A percentile compares a stretch with the other conserved stretches of the same genome.
Conservation (phyloP, 2,329 filamentous ascomycete species). For the Bretziella fagacearum region DNA sequence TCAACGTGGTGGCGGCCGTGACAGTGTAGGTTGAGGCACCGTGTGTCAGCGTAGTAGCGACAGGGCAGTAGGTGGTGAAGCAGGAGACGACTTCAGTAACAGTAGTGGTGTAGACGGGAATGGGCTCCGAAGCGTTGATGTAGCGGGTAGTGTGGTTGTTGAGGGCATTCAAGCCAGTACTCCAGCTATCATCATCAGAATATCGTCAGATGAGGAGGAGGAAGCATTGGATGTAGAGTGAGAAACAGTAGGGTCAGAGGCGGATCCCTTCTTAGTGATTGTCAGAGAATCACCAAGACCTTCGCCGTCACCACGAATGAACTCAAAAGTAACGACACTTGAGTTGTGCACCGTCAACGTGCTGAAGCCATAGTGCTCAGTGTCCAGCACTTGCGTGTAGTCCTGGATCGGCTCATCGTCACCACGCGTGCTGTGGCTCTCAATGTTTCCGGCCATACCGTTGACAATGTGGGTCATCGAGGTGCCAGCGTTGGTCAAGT, state of each 20-base stretch:
- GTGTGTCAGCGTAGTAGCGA: background rate
- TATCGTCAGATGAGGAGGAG: background rate
- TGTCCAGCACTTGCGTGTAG: conserved; percentile 27
- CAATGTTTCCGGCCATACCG: conserved; percentile 36
- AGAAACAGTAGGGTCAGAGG: background rate
- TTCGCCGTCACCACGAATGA: conserved; percentile 26
- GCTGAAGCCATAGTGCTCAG: conserved; percentile 31
- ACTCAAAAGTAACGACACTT: conserved; percentile 28
- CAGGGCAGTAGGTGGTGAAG: background rate
- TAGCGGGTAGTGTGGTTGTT: background rate
- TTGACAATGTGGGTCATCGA: conserved; percentile 35
- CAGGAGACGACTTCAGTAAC: background rate
- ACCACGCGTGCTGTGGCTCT: conserved; percentile 28
- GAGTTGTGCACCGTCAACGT: conserved; percentile 23
- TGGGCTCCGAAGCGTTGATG: background rate
- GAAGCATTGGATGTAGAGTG: background rate
- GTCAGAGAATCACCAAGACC: conserved; percentile 25
- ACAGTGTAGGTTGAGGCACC: background rate
- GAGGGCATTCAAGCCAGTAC: background rate
- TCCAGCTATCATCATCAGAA: background rate
- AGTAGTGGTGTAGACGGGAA: background rate
- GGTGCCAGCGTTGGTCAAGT: conserved; percentile 28
- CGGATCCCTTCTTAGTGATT: conserved; percentile 10
- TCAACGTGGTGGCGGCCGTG: background rate
- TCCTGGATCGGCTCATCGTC: conserved; percentile 23